Percentiles rank a stretch among this genome's conserved stretches.
These are phyloP conservation scores for Capillidium heterosporum DNA, from an alignment of 371 early-diverging fungal species.

Conservation along the genomic window DNA sequence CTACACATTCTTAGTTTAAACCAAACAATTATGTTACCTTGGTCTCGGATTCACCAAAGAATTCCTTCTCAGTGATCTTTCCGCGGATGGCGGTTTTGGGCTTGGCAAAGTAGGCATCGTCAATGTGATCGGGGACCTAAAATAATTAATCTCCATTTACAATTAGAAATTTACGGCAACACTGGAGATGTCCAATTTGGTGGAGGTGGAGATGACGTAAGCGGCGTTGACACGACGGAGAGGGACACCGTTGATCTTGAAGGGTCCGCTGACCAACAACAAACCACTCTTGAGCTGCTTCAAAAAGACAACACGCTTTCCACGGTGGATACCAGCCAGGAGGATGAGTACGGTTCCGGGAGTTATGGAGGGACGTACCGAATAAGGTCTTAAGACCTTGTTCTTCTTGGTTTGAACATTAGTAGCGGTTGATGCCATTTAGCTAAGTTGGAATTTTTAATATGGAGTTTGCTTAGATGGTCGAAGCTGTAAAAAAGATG, in stretches of 20 bases:
- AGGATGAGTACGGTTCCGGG: slow-evolving; percentile 96
- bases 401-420: neutral
- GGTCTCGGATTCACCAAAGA: slow-evolving; percentile 38
- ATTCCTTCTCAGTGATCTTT: slow-evolving; percentile 70
- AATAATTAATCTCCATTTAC: neutral
- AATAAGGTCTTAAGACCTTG: neutral
- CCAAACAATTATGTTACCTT: neutral
- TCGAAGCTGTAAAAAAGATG: too few relatives aligned
- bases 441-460: too few relatives aligned
- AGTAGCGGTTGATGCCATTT: neutral
- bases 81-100: slow-evolving; percentile 47
- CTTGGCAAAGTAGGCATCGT: slow-evolving; percentile 85
- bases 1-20: slow-evolving; percentile 7
- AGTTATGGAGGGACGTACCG: slow-evolving; percentile 69
- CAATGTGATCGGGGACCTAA: slow-evolving; percentile 54
- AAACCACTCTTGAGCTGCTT: slow-evolving; percentile 91
- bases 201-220: slow-evolving; percentile 95
- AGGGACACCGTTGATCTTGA: slow-evolving; percentile 96
- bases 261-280: slow-evolving; percentile 92
- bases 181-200: slow-evolving; percentile 75
- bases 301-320: slow-evolving; percentile 96
- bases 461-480: too few relatives aligned
- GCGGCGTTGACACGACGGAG: slow-evolving; percentile 95
- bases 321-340: slow-evolving; percentile 90
- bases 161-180: slow-evolving; percentile 29